phyloP scores from a whole-genome alignment of 352 stramenopile species.

The Globisporangium cystogenes region DNA sequence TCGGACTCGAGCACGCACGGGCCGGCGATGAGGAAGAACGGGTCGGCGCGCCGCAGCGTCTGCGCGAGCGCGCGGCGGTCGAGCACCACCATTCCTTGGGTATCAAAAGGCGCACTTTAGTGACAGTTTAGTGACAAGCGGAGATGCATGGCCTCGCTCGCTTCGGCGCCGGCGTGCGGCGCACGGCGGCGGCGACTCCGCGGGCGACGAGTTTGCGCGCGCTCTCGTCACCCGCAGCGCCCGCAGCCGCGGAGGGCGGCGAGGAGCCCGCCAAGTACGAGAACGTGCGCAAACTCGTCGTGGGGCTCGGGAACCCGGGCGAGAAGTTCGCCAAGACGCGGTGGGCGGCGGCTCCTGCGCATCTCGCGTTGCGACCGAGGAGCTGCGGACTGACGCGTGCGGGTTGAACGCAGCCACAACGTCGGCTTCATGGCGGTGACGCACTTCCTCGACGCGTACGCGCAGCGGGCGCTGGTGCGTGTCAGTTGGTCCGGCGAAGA shows the following conservation, averaged over 20 bases:
- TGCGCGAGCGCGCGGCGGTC: constrained; percentile 43
- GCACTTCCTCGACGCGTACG: constrained; percentile 72
- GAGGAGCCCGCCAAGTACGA: constrained; percentile 34
- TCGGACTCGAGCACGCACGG: constrained; percentile 81
- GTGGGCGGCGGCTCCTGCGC: too few species aligned
- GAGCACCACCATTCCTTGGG: constrained; percentile 11
- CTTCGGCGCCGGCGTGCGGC: too few species aligned
- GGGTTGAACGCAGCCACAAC: constrained; percentile 56
- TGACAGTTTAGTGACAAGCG: too few species aligned
- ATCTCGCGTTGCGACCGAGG: too few species aligned
- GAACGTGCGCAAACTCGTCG: constrained; percentile 73
- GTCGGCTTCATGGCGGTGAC: constrained; percentile 58
- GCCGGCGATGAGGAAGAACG: constrained; percentile 84
- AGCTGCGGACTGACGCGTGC: neutral
- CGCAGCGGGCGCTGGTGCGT: constrained; percentile 46
- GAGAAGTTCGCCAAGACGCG: constrained; percentile 78
- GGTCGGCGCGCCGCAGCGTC: constrained; percentile 44
- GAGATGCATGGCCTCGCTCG: too few species aligned
- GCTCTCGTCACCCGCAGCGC: neutral
- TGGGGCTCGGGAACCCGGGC: constrained; percentile 81
- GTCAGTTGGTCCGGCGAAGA: too few species aligned
- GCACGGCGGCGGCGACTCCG: neutral
- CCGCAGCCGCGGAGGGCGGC: neutral
- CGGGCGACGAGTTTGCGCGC: neutral
- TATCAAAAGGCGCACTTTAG: neutral